Evolutionary conservation across 441 rosid genomes (phyloP).

Genomic region (Macaranga tanarius): DNA sequence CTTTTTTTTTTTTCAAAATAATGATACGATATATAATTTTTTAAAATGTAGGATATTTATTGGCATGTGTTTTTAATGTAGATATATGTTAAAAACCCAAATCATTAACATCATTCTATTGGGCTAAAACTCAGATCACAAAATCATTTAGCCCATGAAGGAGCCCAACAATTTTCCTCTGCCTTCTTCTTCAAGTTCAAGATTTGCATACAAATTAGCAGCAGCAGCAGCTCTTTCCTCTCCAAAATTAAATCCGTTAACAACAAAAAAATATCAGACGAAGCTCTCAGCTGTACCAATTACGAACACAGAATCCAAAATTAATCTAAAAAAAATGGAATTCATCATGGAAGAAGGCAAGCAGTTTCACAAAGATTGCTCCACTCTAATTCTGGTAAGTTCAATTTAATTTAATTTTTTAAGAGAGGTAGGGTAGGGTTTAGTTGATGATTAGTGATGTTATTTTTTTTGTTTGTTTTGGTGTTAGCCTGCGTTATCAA

Average conservation of each 20-base stretch:
- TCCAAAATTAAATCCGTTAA: no score
- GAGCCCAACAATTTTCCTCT: background rate
- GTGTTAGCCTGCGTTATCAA: slow-evolving; percentile 76
- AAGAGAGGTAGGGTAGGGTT: background rate
- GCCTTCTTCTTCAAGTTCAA: slow-evolving; percentile 16
- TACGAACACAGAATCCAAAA: background rate
- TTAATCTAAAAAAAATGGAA: slow-evolving; percentile 39
- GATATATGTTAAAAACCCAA: no score
- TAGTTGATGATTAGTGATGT: background rate
- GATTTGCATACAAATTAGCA: background rate
- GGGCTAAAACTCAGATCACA: no score
- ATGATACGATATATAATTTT: no score
- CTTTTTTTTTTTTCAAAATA: no score
- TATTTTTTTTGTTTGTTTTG: background rate
- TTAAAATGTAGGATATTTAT: no score
- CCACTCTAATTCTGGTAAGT: slow-evolving; percentile 70
- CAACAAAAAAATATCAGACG: no score
- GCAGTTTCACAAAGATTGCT: slow-evolving; percentile 44
- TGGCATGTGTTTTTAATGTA: no score
- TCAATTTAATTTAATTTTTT: background rate
- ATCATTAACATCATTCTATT: no score
- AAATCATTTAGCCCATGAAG: no score
- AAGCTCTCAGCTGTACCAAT: background rate
- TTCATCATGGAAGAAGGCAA: slow-evolving; percentile 60
- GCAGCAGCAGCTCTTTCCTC: no score